These are phyloP conservation scores for Coleophoma crateriformis DNA, from an alignment of 2,329 filamentous ascomycete species.

Conservation along the genomic window DNA sequence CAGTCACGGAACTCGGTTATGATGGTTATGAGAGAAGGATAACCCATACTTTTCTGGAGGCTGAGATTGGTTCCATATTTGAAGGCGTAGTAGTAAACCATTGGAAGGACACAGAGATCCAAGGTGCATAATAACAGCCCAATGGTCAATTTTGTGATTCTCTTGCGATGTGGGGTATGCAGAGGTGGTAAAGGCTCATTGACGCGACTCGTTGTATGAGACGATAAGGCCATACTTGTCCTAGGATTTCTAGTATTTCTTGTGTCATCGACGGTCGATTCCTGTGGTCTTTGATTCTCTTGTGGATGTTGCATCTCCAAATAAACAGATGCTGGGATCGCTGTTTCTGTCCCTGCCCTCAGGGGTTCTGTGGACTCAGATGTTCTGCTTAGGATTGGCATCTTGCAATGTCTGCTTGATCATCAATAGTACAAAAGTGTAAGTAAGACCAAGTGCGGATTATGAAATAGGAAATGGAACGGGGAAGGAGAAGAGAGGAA, in stretches of 20 bases:
- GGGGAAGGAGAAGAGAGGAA: no score
- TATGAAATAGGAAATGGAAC: no score
- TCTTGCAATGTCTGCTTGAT: no score
- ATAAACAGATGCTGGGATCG: no score
- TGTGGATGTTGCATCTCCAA: no score
- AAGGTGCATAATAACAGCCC: slow-evolving; percentile 11
- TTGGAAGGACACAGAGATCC: slow-evolving; percentile 18
- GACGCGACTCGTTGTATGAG: neutral
- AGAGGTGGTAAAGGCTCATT: slow-evolving; percentile 14
- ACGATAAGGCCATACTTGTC: neutral
- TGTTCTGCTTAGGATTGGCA: no score
- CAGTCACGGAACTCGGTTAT: neutral
- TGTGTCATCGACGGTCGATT: no score
- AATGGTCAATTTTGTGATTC: slow-evolving; percentile 8
- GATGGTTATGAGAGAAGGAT: neutral
- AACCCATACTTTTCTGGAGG: slow-evolving; percentile 16
- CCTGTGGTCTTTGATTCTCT: no score
- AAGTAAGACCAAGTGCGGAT: no score
- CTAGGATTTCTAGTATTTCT: neutral
- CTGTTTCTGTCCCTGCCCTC: no score
- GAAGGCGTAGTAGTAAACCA: slow-evolving; percentile 21
- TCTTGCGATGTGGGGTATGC: slow-evolving; percentile 18
- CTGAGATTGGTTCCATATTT: slow-evolving; percentile 16
- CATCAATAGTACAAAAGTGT: no score
- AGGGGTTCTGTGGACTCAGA: no score